These are phyloP conservation scores for Termitomyces sp. DNA, from an alignment of 768 basidiomycete genomes.

Conservation along the genomic window DNA sequence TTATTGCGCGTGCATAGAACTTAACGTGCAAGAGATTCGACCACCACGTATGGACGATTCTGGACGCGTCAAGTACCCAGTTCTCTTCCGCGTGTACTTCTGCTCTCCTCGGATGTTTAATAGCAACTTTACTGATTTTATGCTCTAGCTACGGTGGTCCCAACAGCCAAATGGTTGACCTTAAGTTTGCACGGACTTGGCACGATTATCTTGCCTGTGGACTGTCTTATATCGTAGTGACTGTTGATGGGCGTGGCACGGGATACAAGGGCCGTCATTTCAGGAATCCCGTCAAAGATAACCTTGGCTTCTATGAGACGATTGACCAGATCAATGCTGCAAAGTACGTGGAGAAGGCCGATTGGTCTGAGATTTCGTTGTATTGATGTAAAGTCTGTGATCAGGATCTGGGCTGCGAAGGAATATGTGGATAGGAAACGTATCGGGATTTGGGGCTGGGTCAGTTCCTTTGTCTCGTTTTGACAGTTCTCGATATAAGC, in stretches of 20 bases:
- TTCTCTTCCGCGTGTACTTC: constrained; percentile 79
- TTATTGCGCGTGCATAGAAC: constrained; percentile 38
- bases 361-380: not conserved
- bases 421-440: constrained; percentile 83
- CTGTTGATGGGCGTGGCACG: constrained; percentile 91
- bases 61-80: constrained; percentile 94
- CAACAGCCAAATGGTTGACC: constrained; percentile 69
- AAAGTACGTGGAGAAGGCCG: constrained; percentile 40
- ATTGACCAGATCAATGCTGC: constrained; percentile 88
- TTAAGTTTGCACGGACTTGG: constrained; percentile 72
- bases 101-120: constrained; percentile 2
- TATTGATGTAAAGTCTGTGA: not conserved
- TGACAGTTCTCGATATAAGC: constrained; percentile 1
- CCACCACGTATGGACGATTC: constrained; percentile 92
- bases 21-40: constrained; percentile 87
- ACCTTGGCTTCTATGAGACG: constrained; percentile 87
- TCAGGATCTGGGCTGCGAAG: constrained; percentile 77
- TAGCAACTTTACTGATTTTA: constrained; percentile 2
- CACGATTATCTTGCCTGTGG: constrained; percentile 80
- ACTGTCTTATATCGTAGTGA: constrained; percentile 79
- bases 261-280: constrained; percentile 83
- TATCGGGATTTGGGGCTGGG: constrained; percentile 99
- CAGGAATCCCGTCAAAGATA: constrained; percentile 82
- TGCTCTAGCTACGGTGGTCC: constrained; percentile 82
- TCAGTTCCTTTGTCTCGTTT: constrained; percentile 31